Conservation (phyloP, 257 asterid genomes). For the Salvia rosmarinus region DNA sequence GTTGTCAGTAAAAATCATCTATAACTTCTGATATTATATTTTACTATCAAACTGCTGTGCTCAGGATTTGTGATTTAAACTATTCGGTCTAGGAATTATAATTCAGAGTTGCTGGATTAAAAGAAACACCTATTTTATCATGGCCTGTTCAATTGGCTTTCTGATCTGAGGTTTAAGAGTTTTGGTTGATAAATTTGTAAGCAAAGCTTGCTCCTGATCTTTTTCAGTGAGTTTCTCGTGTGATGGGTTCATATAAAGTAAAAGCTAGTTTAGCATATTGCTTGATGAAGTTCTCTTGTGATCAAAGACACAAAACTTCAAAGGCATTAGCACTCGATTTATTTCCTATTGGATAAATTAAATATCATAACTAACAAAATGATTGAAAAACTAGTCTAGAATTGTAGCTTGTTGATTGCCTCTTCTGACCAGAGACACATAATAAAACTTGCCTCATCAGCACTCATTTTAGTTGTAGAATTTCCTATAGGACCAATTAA, state of each 20-base stretch:
- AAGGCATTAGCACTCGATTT: no score
- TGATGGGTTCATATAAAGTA: background rate
- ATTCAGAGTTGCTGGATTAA: slow-evolving; percentile 5
- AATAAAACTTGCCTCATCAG: background rate
- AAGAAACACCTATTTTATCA: background rate
- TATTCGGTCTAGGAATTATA: background rate
- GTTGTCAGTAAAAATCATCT: background rate
- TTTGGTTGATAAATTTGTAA: background rate
- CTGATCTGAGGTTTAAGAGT: background rate
- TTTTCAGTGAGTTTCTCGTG: background rate
- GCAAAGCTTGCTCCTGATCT: background rate
- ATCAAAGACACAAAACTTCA: background rate
- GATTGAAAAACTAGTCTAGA: background rate
- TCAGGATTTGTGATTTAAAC: background rate
- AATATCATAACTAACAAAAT: background rate
- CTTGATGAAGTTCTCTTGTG: background rate
- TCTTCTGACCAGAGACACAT: slow-evolving; percentile 1
- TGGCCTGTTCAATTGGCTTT: background rate
- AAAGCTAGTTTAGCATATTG: background rate
- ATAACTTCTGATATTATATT: background rate
- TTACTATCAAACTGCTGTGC: background rate
- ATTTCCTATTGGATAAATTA: background rate
- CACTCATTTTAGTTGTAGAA: no score
- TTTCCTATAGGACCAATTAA: background rate
- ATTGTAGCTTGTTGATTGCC: background rate